A percentile compares a stretch with the other conserved stretches of the same genome.
phyloP scores from a whole-genome alignment of 306 rosid species.

The Adenanthera pavonina region DNA sequence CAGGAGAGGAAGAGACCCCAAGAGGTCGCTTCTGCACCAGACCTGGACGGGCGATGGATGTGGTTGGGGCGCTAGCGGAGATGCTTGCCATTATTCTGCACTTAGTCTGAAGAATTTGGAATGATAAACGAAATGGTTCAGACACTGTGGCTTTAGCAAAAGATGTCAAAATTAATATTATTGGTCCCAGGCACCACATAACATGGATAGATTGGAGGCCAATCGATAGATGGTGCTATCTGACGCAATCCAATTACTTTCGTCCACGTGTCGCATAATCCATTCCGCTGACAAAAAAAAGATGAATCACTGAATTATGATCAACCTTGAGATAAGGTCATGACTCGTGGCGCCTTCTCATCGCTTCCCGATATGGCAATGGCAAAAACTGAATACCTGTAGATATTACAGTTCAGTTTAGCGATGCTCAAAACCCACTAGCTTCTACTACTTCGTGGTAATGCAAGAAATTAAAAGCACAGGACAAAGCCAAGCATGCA shows the following conservation, averaged over 20 bases:
- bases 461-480: background rate
- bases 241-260: constrained; percentile 46
- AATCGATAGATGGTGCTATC: constrained; percentile 69
- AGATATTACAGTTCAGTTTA: background rate
- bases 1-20: constrained; percentile 59
- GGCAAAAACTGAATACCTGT: background rate
- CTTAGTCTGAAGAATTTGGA: constrained; percentile 15
- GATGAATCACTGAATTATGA: background rate
- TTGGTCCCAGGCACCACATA: constrained; percentile 54
- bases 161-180: constrained; percentile 45
- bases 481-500: background rate
- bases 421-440: background rate
- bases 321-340: background rate
- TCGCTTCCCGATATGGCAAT: background rate
- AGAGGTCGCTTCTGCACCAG: constrained; percentile 61
- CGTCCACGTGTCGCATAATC: constrained; percentile 65
- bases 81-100: constrained; percentile 74
- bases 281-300: background rate
- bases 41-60: constrained; percentile 57
- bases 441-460: background rate
- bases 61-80: constrained; percentile 61
- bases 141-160: background rate
- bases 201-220: constrained; percentile 57
- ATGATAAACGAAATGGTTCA: constrained; percentile 26
- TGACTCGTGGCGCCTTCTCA: background rate